Evolutionary conservation across 2,329 filamentous ascomycete genomes (phyloP).

Genomic region (Penicillium sp.): DNA sequence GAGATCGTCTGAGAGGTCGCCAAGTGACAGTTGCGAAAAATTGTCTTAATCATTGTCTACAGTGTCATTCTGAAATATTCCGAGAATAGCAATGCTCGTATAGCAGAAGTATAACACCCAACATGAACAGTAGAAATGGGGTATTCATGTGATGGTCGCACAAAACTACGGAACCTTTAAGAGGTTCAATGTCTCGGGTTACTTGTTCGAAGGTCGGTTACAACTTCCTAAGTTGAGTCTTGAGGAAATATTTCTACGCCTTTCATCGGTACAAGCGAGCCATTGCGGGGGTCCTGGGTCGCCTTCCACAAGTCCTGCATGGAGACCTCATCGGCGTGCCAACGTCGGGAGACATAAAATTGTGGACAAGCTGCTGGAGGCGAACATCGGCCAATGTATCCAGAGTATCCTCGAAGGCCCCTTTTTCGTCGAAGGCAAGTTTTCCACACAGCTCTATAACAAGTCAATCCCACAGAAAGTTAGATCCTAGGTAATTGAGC

Average conservation of each 20-base stretch:
- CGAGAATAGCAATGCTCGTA: background rate
- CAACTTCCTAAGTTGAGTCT: background rate
- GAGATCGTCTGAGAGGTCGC: background rate
- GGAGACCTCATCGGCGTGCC: background rate
- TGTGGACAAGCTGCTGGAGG: background rate
- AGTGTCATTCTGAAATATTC: background rate
- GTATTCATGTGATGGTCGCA: conserved; percentile 15
- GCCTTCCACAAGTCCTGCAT: background rate
- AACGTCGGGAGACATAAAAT: background rate
- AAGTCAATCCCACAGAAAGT: too few species aligned
- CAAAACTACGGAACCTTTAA: conserved; percentile 18
- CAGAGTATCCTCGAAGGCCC: too few species aligned
- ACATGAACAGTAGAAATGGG: background rate
- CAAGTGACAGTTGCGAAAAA: background rate
- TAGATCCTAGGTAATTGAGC: too few species aligned
- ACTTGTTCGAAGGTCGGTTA: background rate
- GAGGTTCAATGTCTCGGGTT: background rate
- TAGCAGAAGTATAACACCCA: background rate
- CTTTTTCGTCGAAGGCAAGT: too few species aligned
- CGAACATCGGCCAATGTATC: background rate
- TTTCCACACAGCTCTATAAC: too few species aligned
- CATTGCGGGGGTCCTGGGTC: background rate
- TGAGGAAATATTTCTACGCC: background rate
- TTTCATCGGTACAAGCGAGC: background rate
- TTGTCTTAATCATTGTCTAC: background rate